Percentiles rank a stretch among this genome's conserved stretches.
These are phyloP conservation scores for Aechmea fasciata DNA, from an alignment of 176 grass and related monocot species.

Conservation along the genomic window DNA sequence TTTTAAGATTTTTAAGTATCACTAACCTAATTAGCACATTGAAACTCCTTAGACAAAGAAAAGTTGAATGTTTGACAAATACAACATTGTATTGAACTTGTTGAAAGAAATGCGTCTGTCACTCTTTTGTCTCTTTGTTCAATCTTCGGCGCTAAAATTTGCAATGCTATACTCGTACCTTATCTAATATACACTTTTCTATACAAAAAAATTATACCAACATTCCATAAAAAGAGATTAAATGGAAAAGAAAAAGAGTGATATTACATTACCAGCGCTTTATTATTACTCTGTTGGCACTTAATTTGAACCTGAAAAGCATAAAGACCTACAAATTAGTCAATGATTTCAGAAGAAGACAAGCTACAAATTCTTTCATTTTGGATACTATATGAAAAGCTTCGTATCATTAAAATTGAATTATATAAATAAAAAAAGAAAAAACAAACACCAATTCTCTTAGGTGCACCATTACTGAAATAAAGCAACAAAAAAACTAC, in stretches of 20 bases:
- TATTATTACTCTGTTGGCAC: constrained; percentile 47
- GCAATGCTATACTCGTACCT: constrained; percentile 63
- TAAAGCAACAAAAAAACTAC: too few species aligned
- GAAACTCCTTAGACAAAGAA: background rate
- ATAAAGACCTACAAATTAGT: background rate
- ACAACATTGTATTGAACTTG: background rate
- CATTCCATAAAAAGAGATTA: too few species aligned
- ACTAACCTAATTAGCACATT: too few species aligned
- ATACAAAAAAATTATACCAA: too few species aligned
- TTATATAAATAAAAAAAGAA: background rate
- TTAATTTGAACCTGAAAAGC: constrained; percentile 67
- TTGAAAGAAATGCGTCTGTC: constrained; percentile 48
- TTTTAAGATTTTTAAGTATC: too few species aligned
- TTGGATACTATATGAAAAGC: background rate
- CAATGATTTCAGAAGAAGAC: background rate
- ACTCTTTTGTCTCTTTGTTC: constrained; percentile 73
- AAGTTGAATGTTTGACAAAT: background rate
- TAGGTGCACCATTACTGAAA: too few species aligned
- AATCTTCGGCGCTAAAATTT: constrained; percentile 94
- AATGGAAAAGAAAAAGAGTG: too few species aligned
- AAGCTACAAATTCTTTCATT: background rate
- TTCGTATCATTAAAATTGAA: background rate
- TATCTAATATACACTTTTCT: too few species aligned
- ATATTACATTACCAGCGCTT: constrained; percentile 73
- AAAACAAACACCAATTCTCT: too few species aligned